Percentiles rank a stretch among this genome's conserved stretches.
Conservation (phyloP, 2,329 filamentous ascomycete species). For the Aspergillus sp. region DNA sequence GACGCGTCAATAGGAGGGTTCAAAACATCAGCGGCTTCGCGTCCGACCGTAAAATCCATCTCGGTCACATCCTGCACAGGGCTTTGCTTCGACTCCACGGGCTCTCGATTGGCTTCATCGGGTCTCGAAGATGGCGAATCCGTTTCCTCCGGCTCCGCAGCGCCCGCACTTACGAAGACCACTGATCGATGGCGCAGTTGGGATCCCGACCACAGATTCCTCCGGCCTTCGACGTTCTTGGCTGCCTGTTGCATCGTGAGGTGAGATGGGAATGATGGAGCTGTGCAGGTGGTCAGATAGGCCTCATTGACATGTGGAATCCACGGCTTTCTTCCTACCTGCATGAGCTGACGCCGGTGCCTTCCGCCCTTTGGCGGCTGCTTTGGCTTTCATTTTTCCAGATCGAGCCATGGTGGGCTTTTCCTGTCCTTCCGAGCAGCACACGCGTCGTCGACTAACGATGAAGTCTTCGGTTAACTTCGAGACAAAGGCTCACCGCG, state of each 20-base stretch:
- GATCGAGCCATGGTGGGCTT: slow-evolving; percentile 15
- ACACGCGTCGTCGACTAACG: too few species aligned
- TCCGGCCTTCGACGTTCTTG: slow-evolving; percentile 46
- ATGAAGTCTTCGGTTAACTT: too few species aligned
- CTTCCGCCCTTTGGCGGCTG: slow-evolving; percentile 8
- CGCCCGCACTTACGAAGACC: slow-evolving; percentile 53
- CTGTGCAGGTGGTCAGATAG: slow-evolving; percentile 9
- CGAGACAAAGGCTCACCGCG: too few species aligned
- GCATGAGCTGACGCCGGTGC: slow-evolving; percentile 1
- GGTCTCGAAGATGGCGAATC: slow-evolving; percentile 13
- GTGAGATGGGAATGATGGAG: slow-evolving; percentile 11
- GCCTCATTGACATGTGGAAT: too few species aligned
- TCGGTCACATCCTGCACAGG: not conserved
- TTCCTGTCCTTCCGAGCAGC: not conserved
- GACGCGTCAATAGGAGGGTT: slow-evolving; percentile 26
- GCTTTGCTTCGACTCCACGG: slow-evolving; percentile 4
- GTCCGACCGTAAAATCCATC: not conserved
- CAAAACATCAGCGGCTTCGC: slow-evolving; percentile 1
- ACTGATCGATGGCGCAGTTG: slow-evolving; percentile 49
- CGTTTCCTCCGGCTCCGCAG: slow-evolving; percentile 29
- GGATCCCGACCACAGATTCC: slow-evolving; percentile 37
- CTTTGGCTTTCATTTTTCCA: slow-evolving; percentile 13
- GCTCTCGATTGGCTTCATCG: slow-evolving; percentile 15
- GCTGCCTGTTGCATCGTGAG: slow-evolving; percentile 50
- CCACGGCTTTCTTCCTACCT: not conserved